Evolutionary conservation across 1,284 basidiomycete genomes (phyloP), one percentile per base, ranked within the genome.

Genomic region (Microbotryum lychnidis-dioicae): DNA sequence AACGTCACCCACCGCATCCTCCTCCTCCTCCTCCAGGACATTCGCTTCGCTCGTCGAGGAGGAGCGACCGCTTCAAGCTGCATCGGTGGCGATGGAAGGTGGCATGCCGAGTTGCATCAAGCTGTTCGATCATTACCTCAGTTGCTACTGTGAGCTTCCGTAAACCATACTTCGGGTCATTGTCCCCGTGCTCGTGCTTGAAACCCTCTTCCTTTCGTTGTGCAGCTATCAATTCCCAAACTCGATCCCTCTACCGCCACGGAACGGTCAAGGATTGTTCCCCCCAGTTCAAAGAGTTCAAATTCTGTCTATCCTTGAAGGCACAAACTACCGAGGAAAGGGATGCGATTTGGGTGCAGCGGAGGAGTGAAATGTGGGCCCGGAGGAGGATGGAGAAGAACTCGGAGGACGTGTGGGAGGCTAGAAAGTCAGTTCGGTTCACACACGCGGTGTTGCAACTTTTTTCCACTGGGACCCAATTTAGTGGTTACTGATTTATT

Each of bases 401-500:
- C 75, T 90, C 88, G 62, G 94, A 98, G 77, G 89, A 92, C 73
- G 85, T 98, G 4, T 98, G 94, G 94, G 85, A 89, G 66, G 79
- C 88, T 25, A 78, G 92, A 73, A 83, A 79, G 91, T 91, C 74
- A 69, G 81, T 79, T 31, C 23, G 23, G 23, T 23, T 23, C 29
- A 31, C 29, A 31, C 29, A 42, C 9, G 10, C 37, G 23, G 23
- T 23, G 23, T 23, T 23, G 23, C 23, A 23, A 23, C 23, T 23
- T 23, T 23, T 23, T 23, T 23, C 23, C 23, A 23, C 23, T 10
- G 12, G 37, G 37, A 12, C 16, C 37, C 12, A 14, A 42, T 2
- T 42, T 42, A 18, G 37, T 4, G 37, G 16, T 12, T 42, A 42
- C 37, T 42, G 12, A 42, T 42, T 6, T 16, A 42, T 42, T 6